Evolutionary conservation across 345 rosid genomes (phyloP), one percentile per base, ranked within the genome.

Genomic region (Atalantia buxifolia): DNA sequence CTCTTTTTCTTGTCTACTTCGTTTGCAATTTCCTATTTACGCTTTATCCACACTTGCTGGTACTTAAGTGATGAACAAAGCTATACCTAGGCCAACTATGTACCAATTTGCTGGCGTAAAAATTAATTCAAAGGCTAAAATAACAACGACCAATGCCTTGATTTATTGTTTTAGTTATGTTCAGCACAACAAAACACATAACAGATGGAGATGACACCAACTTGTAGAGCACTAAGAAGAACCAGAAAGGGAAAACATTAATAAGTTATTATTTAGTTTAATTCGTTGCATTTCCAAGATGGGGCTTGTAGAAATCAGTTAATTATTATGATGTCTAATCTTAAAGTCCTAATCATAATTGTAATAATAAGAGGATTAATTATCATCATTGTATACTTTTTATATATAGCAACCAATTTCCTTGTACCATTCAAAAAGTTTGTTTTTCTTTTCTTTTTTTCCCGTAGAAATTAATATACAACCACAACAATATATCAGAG

Each of bases 131-230:
- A 7, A 6, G 7, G 35, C 33, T n/a, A 40, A 16, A 62, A 74
- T 38, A 61, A 38, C 66, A 73, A 60, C 5, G 5, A 38, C 24
- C 77, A 18, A 42, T 42, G 77, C 59, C 77, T 74, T 74, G 69
- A 61, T 61, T 74, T 42, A 27, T 40, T 69, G 77, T 59, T 61
- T 40, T 61, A 0, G 9, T 40, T 25, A 69, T 69, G 9, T 50
- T 50, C 7, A 25, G n/a, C 35, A 27, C 36, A 69, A 1, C 53
- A 24, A 27, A 45, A 18, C 2, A 10, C 3, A 65, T 33, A 18
- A 70, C 8, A 18, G 27, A 48, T 70, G 36, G 61, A 25, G 57
- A 48, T 27, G 73, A 69, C 35, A 25, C 6, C 57, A 25, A 19
- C 53, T 67, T 22, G 21, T 38, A 1, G 53, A n/a, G 40, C 18